Percentiles rank a stretch among this genome's conserved stretches.
These are phyloP conservation scores for Coriolopsis trogii DNA, from an alignment of 1,284 basidiomycete genomes.

Conservation along the genomic window DNA sequence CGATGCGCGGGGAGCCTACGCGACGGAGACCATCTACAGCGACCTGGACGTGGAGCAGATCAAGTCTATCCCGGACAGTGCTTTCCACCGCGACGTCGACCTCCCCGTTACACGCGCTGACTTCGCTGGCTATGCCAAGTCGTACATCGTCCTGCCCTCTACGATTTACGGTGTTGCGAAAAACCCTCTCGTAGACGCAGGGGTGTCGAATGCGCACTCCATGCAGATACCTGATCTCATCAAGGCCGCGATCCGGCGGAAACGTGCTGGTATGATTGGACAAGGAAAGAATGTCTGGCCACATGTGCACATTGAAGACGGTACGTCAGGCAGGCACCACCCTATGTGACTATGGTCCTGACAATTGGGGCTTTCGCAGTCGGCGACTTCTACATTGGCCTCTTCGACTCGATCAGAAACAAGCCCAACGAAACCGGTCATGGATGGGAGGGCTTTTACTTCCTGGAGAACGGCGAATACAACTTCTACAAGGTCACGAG, in stretches of 20 bases:
- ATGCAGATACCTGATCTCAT: slow-evolving; percentile 41
- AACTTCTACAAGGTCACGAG: slow-evolving; percentile 36
- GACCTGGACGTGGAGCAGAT: slow-evolving; percentile 38
- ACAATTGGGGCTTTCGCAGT: background rate
- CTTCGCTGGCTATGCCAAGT: slow-evolving; percentile 40
- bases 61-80: slow-evolving; percentile 35
- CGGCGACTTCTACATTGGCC: background rate
- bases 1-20: slow-evolving; percentile 34
- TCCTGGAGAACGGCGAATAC: slow-evolving; percentile 47
- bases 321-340: background rate
- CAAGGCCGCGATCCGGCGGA: slow-evolving; percentile 33
- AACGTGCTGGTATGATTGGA: slow-evolving; percentile 38
- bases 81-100: slow-evolving; percentile 37
- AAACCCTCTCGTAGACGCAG: slow-evolving; percentile 37
- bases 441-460: slow-evolving; percentile 46
- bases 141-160: slow-evolving; percentile 42
- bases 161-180: slow-evolving; percentile 42
- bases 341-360: background rate
- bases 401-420: slow-evolving; percentile 13
- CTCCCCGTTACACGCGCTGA: slow-evolving; percentile 36
- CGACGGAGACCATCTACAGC: slow-evolving; percentile 36
- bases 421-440: slow-evolving; percentile 27
- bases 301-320: slow-evolving; percentile 36
- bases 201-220: slow-evolving; percentile 39
- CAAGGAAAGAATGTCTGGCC: slow-evolving; percentile 35